Evolutionary conservation across 2,329 filamentous ascomycete species (phyloP).

Genomic region (Hypomyces perniciosus): DNA sequence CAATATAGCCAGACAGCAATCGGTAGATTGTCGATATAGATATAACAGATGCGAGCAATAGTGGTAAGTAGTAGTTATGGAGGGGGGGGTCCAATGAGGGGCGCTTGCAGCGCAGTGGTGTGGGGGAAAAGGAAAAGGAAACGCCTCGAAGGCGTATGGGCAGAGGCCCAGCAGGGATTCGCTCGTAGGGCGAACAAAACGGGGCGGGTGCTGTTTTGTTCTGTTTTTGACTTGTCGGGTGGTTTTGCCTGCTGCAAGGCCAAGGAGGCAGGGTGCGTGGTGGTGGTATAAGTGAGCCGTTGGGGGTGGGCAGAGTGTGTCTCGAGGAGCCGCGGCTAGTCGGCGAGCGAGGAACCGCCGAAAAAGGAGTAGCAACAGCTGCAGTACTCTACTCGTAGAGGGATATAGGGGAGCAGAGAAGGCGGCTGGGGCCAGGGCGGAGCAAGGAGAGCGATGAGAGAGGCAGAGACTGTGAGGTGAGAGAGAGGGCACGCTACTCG

Average conservation of each 20-base stretch:
- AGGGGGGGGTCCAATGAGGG: conserved; percentile 7
- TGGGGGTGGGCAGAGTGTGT: no score
- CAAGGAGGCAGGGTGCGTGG: neutral
- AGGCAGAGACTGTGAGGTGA: conserved; percentile 4
- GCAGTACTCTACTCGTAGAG: neutral
- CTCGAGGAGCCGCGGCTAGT: neutral
- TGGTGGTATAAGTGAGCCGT: neutral
- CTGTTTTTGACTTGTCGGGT: neutral
- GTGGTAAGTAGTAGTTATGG: neutral
- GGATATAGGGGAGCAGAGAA: neutral
- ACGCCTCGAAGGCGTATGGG: conserved; percentile 9
- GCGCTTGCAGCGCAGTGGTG: conserved; percentile 8
- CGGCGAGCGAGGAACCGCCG: no score
- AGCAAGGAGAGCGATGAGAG: neutral
- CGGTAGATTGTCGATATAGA: neutral
- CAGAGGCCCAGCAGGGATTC: conserved; percentile 12
- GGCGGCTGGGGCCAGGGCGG: neutral
- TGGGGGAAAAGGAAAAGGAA: neutral
- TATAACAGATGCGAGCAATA: neutral
- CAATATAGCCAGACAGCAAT: neutral
- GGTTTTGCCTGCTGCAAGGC: neutral
- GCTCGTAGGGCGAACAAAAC: conserved; percentile 25
- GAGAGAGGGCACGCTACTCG: conserved; percentile 1
- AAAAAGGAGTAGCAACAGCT: no score
- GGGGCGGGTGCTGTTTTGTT: conserved; percentile 5